phyloP scores from a whole-genome alignment of 1,139 yeast species.

The Zhuliangozyma blackwelliae region DNA sequence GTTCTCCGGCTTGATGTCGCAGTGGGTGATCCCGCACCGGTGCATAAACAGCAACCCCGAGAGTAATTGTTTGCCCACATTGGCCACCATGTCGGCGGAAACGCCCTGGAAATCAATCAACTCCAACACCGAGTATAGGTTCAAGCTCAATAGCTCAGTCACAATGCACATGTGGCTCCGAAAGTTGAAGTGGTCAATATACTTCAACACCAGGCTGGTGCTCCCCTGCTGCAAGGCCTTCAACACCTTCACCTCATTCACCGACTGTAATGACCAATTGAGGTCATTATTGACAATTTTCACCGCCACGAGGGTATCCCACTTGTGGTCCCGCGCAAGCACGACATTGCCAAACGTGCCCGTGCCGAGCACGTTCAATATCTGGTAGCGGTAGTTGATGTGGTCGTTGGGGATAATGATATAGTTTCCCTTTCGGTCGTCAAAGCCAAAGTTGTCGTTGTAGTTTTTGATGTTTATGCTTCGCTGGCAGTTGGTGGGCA shows the following conservation, averaged over 20 bases:
- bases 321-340: conserved; percentile 64
- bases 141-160: conserved; percentile 68
- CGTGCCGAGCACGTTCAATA: conserved; percentile 57
- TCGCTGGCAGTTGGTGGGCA: conserved; percentile 21
- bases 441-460: conserved; percentile 63
- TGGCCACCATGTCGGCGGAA: conserved; percentile 44
- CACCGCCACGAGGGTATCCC: conserved; percentile 52
- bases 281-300: conserved; percentile 74
- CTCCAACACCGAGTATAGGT: conserved; percentile 64
- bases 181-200: conserved; percentile 70
- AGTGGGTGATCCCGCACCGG: conserved; percentile 58
- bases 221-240: conserved; percentile 34
- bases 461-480: conserved; percentile 42
- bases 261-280: conserved; percentile 74
- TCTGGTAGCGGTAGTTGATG: conserved; percentile 69
- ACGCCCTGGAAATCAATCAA: conserved; percentile 60
- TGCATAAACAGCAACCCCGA: conserved; percentile 62
- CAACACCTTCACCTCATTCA: conserved; percentile 70
- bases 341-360: conserved; percentile 87
- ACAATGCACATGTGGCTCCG: conserved; percentile 81
- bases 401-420: conserved; percentile 60
- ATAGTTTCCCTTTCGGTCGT: conserved; percentile 66
- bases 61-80: conserved; percentile 53
- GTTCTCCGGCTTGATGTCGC: conserved; percentile 75
- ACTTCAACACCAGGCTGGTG: conserved; percentile 37